Evolutionary conservation across 1,284 basidiomycete genomes (phyloP).

Genomic region (Cutaneotrichosporon cavernicola): DNA sequence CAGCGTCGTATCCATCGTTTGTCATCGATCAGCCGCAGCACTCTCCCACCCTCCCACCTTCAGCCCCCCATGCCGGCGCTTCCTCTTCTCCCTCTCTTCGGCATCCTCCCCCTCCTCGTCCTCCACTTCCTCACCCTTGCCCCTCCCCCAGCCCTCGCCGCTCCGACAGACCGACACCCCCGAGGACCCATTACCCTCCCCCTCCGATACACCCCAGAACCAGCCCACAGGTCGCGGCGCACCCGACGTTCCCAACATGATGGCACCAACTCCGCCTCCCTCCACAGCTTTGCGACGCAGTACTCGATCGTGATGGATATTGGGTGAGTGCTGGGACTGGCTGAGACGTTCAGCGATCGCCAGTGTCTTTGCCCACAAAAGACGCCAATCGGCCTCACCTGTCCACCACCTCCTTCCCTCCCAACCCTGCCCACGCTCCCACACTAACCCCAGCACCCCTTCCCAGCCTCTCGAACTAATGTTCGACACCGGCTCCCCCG

Average conservation of each 20-base stretch:
- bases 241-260: not conserved
- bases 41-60: not conserved
- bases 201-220: not conserved
- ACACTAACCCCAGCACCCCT: not conserved
- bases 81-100: not conserved
- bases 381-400: too few species aligned
- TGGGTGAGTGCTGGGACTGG: not conserved
- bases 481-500: constrained; percentile 16
- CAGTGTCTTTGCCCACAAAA: too few species aligned
- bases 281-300: not conserved
- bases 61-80: constrained; percentile 1
- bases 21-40: not conserved
- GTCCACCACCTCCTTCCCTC: too few species aligned
- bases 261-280: not conserved
- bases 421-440: not conserved
- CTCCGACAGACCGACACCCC: not conserved
- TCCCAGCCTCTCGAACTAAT: constrained; percentile 5
- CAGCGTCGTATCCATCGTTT: not conserved
- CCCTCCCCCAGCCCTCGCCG: not conserved
- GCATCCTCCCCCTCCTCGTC: not conserved
- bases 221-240: not conserved
- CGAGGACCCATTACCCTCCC: not conserved
- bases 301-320: not conserved
- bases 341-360: too few species aligned
- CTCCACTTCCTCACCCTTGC: too few species aligned